Conservation (phyloP, 108 stramenopile species). For the Fragilariopsis cylindrus region DNA sequence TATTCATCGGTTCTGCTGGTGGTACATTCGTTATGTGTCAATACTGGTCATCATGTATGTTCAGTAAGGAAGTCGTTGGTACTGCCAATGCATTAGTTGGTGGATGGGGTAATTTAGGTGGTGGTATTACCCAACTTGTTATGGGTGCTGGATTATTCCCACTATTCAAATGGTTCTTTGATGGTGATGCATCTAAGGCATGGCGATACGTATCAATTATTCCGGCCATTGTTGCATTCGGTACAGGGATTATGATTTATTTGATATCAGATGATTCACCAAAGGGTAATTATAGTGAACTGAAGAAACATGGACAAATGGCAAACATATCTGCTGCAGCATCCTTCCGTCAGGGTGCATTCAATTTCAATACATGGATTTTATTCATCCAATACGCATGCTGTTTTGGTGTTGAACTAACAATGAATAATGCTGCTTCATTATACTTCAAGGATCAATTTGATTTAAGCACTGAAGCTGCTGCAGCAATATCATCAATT, state of each 20-base stretch:
- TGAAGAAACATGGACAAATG: constrained; percentile 81
- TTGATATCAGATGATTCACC: constrained; percentile 79
- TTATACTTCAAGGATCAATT: constrained; percentile 82
- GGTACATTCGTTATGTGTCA: constrained; percentile 90
- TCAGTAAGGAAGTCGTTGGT: constrained; percentile 86
- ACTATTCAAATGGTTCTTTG: constrained; percentile 59
- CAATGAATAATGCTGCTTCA: constrained; percentile 89
- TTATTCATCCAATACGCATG: constrained; percentile 87
- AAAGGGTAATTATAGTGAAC: constrained; percentile 84
- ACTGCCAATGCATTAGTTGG: constrained; percentile 88
- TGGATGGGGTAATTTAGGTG: constrained; percentile 94
- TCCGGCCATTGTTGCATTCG: constrained; percentile 69
- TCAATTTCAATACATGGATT: constrained; percentile 89
- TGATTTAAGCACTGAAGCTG: constrained; percentile 62
- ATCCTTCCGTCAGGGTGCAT: constrained; percentile 66
- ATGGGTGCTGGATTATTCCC: constrained; percentile 78
- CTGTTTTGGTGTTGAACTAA: constrained; percentile 93
- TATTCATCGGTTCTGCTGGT: constrained; percentile 87
- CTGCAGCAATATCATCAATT: constrained; percentile 77
- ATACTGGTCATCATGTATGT: constrained; percentile 89
- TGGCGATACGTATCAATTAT: constrained; percentile 86
- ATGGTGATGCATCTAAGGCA: constrained; percentile 69
- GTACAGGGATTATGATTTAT: constrained; percentile 52
- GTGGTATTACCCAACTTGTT: constrained; percentile 81
- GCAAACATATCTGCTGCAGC: constrained; percentile 62